Evolutionary conservation across 2,329 filamentous ascomycete species (phyloP).

Genomic region (Pseudogymnoascus sp.): DNA sequence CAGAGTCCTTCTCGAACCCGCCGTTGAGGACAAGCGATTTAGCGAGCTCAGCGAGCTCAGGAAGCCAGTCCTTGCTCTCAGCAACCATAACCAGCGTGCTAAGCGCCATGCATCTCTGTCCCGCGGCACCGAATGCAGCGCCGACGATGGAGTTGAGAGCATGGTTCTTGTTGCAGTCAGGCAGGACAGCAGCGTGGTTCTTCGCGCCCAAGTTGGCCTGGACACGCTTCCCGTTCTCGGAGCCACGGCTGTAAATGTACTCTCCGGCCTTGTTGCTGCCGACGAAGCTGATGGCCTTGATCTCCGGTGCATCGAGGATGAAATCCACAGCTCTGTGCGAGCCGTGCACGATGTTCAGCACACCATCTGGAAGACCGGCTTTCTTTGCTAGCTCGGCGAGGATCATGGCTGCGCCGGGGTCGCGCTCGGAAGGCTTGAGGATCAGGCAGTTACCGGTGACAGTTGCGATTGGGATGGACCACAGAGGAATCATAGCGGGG

Average conservation of each 20-base stretch:
- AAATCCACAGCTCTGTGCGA: constrained; percentile 76
- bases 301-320: constrained; percentile 72
- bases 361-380: constrained; percentile 73
- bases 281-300: constrained; percentile 83
- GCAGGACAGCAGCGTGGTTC: constrained; percentile 78
- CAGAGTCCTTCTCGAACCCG: constrained; percentile 71
- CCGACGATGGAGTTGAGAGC: constrained; percentile 77
- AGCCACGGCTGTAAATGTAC: constrained; percentile 73
- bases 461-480: constrained; percentile 78
- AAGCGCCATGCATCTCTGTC: constrained; percentile 80
- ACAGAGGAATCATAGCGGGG: constrained; percentile 87
- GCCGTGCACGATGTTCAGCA: constrained; percentile 77
- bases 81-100: constrained; percentile 77
- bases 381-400: constrained; percentile 70
- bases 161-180: constrained; percentile 85
- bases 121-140: constrained; percentile 76
- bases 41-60: constrained; percentile 67
- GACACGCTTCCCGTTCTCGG: constrained; percentile 78
- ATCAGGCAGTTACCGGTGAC: constrained; percentile 77
- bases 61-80: constrained; percentile 75
- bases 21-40: constrained; percentile 66
- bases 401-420: constrained; percentile 79
- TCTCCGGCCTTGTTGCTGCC: constrained; percentile 82
- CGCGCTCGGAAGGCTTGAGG: constrained; percentile 78
- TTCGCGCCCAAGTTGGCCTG: constrained; percentile 84